Percentiles rank a stretch among this genome's conserved stretches.
phyloP scores from a whole-genome alignment of 2,329 filamentous ascomycete genomes.

The Calonectria pseudoturangicola region DNA sequence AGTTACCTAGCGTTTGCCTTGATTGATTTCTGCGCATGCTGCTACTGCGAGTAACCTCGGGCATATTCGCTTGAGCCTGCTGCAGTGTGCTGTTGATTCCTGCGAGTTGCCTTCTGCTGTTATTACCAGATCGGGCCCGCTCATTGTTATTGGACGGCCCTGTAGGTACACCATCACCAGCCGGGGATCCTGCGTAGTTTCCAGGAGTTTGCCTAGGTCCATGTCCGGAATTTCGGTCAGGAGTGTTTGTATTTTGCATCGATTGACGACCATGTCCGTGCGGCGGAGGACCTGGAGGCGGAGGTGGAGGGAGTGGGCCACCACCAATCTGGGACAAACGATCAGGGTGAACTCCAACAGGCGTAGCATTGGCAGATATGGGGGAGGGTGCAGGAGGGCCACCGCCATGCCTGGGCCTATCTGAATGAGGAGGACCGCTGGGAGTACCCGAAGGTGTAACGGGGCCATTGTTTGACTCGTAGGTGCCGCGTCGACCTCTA shows the following conservation, averaged over 20 bases:
- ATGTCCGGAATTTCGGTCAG: constrained; percentile 55
- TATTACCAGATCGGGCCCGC: constrained; percentile 58
- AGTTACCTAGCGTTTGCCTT: constrained; percentile 68
- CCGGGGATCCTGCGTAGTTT: constrained; percentile 50
- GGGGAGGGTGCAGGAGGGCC: constrained; percentile 52
- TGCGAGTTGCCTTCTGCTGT: constrained; percentile 72
- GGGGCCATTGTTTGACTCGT: constrained; percentile 60
- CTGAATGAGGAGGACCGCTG: constrained; percentile 59
- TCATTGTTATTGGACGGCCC: constrained; percentile 62
- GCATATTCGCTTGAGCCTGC: constrained; percentile 68
- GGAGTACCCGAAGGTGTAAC: constrained; percentile 55
- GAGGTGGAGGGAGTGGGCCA: constrained; percentile 56
- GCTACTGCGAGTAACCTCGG: constrained; percentile 60
- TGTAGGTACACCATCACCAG: constrained; percentile 58
- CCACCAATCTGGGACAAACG: constrained; percentile 68
- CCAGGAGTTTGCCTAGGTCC: constrained; percentile 52
- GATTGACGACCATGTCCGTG: constrained; percentile 57
- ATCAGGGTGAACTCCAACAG: constrained; percentile 69
- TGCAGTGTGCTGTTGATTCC: constrained; percentile 77
- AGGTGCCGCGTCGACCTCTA: constrained; percentile 67
- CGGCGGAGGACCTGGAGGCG: constrained; percentile 57
- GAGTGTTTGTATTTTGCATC: constrained; percentile 56
- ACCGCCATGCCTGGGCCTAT: constrained; percentile 65
- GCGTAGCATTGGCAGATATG: constrained; percentile 51
- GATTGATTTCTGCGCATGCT: constrained; percentile 60